Conservation (phyloP, 1,284 basidiomycete species). For the Heterobasidion irregulare region DNA sequence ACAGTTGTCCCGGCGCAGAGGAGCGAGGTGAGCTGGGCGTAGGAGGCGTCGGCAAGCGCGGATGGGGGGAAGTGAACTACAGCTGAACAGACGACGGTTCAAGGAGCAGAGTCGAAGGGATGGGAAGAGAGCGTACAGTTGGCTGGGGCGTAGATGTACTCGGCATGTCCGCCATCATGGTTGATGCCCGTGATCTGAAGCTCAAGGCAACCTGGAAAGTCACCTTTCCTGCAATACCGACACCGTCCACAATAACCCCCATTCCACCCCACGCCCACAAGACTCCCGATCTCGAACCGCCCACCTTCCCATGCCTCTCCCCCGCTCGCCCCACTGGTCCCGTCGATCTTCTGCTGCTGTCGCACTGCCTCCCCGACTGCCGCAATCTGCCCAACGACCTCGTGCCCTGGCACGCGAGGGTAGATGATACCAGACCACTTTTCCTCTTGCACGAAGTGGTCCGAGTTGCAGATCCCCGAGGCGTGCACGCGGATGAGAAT, state of each 20-base stretch:
- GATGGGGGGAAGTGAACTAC: constrained; percentile 11
- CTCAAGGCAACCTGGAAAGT: constrained; percentile 4
- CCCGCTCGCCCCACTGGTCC: too few species aligned
- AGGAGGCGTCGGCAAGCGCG: constrained; percentile 9
- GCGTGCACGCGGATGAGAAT: not conserved
- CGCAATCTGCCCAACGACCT: constrained; percentile 4
- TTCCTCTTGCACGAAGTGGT: not conserved
- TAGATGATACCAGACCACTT: constrained; percentile 8
- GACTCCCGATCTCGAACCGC: constrained; percentile 1
- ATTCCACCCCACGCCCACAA: constrained; percentile 7
- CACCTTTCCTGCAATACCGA: constrained; percentile 1
- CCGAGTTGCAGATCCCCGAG: constrained; percentile 1
- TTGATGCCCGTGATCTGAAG: constrained; percentile 12
- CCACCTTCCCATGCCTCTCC: too few species aligned
- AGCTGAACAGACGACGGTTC: constrained; percentile 7
- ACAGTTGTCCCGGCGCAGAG: constrained; percentile 17
- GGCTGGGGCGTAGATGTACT: constrained; percentile 10
- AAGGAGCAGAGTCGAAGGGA: constrained; percentile 1
- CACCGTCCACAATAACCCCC: constrained; percentile 5
- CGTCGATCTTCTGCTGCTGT: too few species aligned
- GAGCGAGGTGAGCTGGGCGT: constrained; percentile 14
- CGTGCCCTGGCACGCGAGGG: constrained; percentile 7
- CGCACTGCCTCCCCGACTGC: not conserved
- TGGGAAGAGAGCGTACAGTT: not conserved
- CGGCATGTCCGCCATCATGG: constrained; percentile 9